Evolutionary conservation across 2,329 filamentous ascomycete species (phyloP).

Genomic region (Phialocephala subalpina): DNA sequence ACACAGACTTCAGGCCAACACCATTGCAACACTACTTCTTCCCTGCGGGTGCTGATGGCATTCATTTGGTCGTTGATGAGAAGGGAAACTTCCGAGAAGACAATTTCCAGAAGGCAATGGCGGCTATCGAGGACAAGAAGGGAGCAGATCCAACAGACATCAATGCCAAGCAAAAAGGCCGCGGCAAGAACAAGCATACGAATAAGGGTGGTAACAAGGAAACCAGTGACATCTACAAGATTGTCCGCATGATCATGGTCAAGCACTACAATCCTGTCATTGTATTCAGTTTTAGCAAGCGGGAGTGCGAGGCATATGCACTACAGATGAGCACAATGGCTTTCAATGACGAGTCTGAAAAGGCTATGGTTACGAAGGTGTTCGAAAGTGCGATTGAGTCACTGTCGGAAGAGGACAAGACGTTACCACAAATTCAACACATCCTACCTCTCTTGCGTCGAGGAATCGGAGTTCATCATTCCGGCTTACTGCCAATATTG

Average conservation of each 20-base stretch:
- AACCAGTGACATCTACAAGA: conserved; percentile 88
- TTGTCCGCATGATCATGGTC: conserved; percentile 98
- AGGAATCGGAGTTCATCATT: conserved; percentile 97
- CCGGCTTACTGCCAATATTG: conserved; percentile 90
- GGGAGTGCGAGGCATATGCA: conserved; percentile 91
- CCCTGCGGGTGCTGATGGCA: conserved; percentile 89
- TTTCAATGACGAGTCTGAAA: conserved; percentile 97
- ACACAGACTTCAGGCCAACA: conserved; percentile 97
- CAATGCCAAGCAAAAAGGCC: conserved; percentile 82
- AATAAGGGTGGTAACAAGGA: conserved; percentile 81
- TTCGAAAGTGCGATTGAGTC: conserved; percentile 94
- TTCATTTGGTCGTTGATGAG: conserved; percentile 94
- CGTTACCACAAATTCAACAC: conserved; percentile 88
- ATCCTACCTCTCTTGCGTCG: conserved; percentile 87
- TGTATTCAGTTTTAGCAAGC: conserved; percentile 99
- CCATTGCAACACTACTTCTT: conserved; percentile 98
- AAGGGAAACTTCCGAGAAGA: conserved; percentile 96
- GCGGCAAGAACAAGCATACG: conserved; percentile 89
- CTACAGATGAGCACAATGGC: conserved; percentile 85
- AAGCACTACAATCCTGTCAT: conserved; percentile 98
- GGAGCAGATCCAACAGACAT: conserved; percentile 84
- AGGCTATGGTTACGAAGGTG: conserved; percentile 91
- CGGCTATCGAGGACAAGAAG: conserved; percentile 85
- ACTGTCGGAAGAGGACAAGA: conserved; percentile 88
- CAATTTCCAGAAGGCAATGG: conserved; percentile 97